A percentile compares a stretch with the other conserved stretches of the same genome.
These are phyloP conservation scores for Rhizophora mangle DNA, from an alignment of 345 rosid genomes.

Conservation along the genomic window DNA sequence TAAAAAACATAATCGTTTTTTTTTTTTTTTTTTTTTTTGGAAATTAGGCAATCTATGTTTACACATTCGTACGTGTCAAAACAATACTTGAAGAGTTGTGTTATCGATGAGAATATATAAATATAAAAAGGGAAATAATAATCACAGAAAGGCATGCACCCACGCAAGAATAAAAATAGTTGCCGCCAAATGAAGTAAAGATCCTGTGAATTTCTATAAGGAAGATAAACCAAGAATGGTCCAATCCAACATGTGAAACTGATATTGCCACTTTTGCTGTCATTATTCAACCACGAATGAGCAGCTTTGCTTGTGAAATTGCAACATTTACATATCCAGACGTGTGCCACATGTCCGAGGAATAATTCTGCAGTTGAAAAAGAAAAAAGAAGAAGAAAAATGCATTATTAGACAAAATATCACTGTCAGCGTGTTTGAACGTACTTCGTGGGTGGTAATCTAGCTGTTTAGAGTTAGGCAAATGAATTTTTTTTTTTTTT, in stretches of 20 bases:
- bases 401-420: background rate
- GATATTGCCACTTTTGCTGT: background rate
- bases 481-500: background rate
- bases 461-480: background rate
- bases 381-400: background rate
- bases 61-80: no score
- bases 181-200: background rate
- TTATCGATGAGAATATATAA: no score
- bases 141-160: no score
- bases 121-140: no score
- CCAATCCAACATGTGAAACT: background rate
- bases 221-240: background rate
- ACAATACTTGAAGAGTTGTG: no score
- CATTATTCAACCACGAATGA: background rate
- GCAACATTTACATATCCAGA: background rate
- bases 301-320: background rate
- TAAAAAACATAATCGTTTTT: no score
- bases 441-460: background rate
- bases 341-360: background rate
- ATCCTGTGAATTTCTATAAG: background rate
- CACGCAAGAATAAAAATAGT: no score
- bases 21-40: no score
- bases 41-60: no score
- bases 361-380: background rate
- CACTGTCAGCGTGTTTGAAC: background rate